Conservation (phyloP, 805 yeast genomes). For the Wickerhamomyces canadensis region DNA sequence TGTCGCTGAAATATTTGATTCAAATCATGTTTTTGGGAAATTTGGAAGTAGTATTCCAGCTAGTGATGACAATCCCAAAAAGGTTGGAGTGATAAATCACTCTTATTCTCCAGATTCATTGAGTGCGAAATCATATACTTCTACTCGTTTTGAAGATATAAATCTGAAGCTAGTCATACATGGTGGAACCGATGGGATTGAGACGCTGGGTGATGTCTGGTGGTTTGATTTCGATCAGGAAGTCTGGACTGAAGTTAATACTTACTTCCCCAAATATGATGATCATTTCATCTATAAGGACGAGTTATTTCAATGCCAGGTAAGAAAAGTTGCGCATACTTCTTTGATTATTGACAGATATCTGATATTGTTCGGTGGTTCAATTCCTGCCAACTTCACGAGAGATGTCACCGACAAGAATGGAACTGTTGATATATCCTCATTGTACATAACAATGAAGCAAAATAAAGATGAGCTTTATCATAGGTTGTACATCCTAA, state of each 20-base stretch:
- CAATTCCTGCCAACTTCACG: conserved; percentile 7
- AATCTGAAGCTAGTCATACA: conserved; percentile 26
- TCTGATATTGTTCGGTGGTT: conserved; percentile 16
- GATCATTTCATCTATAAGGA: conserved; percentile 10
- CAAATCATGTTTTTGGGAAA: conserved; percentile 3
- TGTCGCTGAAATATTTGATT: conserved; percentile 23
- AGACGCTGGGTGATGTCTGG: conserved; percentile 45
- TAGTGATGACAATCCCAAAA: conserved; percentile 2
- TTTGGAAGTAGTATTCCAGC: background rate
- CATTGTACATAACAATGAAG: background rate
- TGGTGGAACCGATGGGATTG: conserved; percentile 32
- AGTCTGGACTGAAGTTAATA: conserved; percentile 30
- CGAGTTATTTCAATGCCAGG: conserved; percentile 5
- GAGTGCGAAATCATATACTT: background rate
- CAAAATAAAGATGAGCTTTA: conserved; percentile 3
- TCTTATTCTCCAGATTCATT: background rate
- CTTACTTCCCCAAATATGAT: conserved; percentile 22
- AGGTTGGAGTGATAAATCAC: background rate
- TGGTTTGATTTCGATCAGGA: conserved; percentile 40
- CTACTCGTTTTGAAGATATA: background rate
- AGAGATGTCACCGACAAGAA: background rate
- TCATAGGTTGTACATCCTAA: conserved; percentile 10
- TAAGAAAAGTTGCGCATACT: conserved; percentile 14
- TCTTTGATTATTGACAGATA: conserved; percentile 15
- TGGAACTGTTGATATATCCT: conserved; percentile 14